Evolutionary conservation across 1,139 yeast species (phyloP).

Genomic region (Debaryomyces udenii): DNA sequence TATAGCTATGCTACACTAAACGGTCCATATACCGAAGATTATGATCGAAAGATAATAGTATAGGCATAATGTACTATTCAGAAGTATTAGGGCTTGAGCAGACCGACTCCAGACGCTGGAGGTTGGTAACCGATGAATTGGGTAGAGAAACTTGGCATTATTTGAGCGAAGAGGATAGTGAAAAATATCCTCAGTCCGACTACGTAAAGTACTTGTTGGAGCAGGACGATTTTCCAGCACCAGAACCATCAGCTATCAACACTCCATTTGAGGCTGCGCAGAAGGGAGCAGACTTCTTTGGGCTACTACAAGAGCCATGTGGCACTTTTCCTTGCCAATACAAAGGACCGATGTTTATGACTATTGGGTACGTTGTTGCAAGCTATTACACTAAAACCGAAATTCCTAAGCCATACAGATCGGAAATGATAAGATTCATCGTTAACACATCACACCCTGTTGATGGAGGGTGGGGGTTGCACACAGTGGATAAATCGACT

Average conservation of each 20-base stretch:
- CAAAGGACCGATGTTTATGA: constrained; percentile 97
- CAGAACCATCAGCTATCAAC: constrained; percentile 27
- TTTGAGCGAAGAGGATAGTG: constrained; percentile 40
- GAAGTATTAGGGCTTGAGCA: constrained; percentile 62
- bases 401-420: constrained; percentile 65
- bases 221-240: constrained; percentile 47
- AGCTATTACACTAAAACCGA: constrained; percentile 69
- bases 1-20: not conserved
- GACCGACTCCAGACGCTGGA: constrained; percentile 78
- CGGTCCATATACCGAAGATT: no score
- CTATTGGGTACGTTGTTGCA: constrained; percentile 82
- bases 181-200: constrained; percentile 53
- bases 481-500: constrained; percentile 87
- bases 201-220: constrained; percentile 61
- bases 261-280: constrained; percentile 66
- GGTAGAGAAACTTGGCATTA: constrained; percentile 90
- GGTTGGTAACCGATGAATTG: constrained; percentile 65
- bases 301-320: constrained; percentile 62
- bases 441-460: constrained; percentile 93
- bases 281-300: constrained; percentile 75
- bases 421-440: constrained; percentile 79
- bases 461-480: constrained; percentile 99
- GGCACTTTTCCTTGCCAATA: constrained; percentile 93
- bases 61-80: constrained; percentile 49
- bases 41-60: not conserved